A percentile compares a stretch with the other conserved stretches of the same genome.
Conservation (phyloP, 192 early-diverging fungal genomes). For the Linnemannia zychae region DNA sequence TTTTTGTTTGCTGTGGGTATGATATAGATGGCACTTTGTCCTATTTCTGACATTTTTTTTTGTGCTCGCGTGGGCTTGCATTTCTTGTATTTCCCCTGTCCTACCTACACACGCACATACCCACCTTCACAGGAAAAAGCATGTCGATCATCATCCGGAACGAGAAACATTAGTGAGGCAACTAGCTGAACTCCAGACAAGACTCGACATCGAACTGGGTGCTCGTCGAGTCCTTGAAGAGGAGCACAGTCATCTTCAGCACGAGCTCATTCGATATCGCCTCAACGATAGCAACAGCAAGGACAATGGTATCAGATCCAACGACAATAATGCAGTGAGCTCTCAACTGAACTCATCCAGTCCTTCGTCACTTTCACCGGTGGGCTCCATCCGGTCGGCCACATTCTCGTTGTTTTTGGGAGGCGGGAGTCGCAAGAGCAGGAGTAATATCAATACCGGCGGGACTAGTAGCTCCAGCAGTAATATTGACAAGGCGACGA, state of each 20-base stretch:
- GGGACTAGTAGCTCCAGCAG: neutral
- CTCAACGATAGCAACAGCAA: neutral
- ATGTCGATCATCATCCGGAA: conserved; percentile 50
- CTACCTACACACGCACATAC: neutral
- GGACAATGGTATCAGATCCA: neutral
- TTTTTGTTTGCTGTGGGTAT: neutral
- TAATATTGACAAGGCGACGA: neutral
- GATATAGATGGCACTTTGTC: neutral
- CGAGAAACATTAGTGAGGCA: conserved; percentile 30
- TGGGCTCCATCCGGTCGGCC: conserved; percentile 15
- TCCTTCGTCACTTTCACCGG: conserved; percentile 7
- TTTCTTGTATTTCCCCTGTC: neutral
- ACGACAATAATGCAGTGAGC: neutral
- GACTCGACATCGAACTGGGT: conserved; percentile 23
- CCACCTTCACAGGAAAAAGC: conserved; percentile 31
- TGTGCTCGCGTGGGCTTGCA: neutral
- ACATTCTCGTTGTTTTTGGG: conserved; percentile 34
- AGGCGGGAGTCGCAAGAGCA: conserved; percentile 25
- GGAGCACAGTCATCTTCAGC: conserved; percentile 25
- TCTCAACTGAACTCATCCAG: neutral
- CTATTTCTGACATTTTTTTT: neutral
- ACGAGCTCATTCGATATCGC: conserved; percentile 14
- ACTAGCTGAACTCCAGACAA: conserved; percentile 24
- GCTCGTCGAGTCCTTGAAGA: conserved; percentile 29
- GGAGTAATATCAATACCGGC: neutral